Conservation (phyloP, 495 filamentous ascomycete genomes). For the Penicillium alfredii region DNA sequence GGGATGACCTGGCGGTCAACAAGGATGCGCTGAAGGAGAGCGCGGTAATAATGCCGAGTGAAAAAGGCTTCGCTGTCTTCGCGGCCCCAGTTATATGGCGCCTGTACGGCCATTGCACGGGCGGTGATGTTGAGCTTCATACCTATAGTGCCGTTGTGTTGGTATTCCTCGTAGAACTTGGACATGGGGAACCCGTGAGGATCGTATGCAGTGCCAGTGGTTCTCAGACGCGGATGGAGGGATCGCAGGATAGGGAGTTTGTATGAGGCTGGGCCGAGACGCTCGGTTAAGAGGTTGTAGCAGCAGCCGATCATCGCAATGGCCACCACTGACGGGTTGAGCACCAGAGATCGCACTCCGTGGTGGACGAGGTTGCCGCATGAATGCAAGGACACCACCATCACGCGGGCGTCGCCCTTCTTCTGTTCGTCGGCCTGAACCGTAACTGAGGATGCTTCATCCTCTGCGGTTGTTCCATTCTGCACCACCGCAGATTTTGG, state of each 20-base stretch:
- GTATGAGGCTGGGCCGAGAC: slow-evolving; percentile 77
- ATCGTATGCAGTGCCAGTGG: slow-evolving; percentile 61
- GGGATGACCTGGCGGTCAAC: slow-evolving; percentile 70
- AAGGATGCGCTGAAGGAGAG: slow-evolving; percentile 83
- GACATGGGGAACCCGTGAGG: slow-evolving; percentile 93
- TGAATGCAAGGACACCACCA: slow-evolving; percentile 92
- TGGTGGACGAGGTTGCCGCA: slow-evolving; percentile 97
- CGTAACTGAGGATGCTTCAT: slow-evolving; percentile 2
- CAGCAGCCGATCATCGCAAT: slow-evolving; percentile 96
- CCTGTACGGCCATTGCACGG: slow-evolving; percentile 94
- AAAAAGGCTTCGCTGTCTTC: slow-evolving; percentile 82
- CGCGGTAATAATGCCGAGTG: slow-evolving; percentile 88
- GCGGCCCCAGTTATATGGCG: slow-evolving; percentile 82
- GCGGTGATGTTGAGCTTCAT: slow-evolving; percentile 91
- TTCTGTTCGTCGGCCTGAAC: slow-evolving; percentile 7
- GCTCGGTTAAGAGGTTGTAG: slow-evolving; percentile 92
- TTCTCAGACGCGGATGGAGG: slow-evolving; percentile 48
- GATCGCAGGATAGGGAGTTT: slow-evolving; percentile 66
- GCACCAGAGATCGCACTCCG: slow-evolving; percentile 74
- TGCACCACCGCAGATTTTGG: slow-evolving; percentile 7
- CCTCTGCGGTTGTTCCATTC: slow-evolving; percentile 7
- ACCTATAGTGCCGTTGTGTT: slow-evolving; percentile 48
- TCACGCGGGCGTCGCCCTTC: slow-evolving; percentile 45
- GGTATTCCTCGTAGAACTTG: slow-evolving; percentile 56
- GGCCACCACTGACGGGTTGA: slow-evolving; percentile 77